Percentiles rank a stretch among this genome's conserved stretches.
Evolutionary conservation across 1,284 basidiomycete species (phyloP).

Genomic region (Cryptococcus wingfieldii): DNA sequence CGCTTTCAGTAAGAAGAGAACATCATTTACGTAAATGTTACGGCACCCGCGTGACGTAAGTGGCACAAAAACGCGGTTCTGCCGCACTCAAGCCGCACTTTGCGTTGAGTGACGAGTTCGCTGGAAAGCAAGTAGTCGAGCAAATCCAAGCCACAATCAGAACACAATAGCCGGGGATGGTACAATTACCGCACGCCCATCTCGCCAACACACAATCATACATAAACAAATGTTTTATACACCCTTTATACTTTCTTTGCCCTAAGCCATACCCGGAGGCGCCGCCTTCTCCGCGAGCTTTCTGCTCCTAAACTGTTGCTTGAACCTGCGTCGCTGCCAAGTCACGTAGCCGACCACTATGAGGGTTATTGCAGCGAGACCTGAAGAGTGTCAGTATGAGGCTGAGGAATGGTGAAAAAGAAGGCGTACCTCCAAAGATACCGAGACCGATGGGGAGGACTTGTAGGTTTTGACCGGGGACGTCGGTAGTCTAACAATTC

Average conservation of each 20-base stretch:
- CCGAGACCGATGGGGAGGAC: constrained; percentile 32
- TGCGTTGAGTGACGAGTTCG: neutral
- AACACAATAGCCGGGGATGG: too few relatives aligned
- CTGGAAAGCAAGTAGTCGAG: neutral
- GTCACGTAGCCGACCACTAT: constrained; percentile 24
- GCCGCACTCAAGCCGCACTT: too few relatives aligned
- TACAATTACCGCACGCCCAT: too few relatives aligned
- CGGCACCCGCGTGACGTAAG: neutral
- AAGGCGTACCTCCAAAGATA: constrained; percentile 24
- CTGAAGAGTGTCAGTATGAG: constrained; percentile 4
- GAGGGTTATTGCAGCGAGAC: constrained; percentile 21
- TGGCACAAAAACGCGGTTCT: too few relatives aligned
- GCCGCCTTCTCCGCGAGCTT: constrained; percentile 22
- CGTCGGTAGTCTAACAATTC: constrained; percentile 10
- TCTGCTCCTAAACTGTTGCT: constrained; percentile 19
- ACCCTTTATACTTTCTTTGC: too few relatives aligned
- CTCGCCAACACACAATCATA: too few relatives aligned
- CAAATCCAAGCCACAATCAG: too few relatives aligned
- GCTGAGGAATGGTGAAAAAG: neutral
- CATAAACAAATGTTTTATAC: too few relatives aligned
- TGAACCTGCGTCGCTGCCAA: constrained; percentile 24
- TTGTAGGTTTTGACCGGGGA: constrained; percentile 23
- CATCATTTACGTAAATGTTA: too few relatives aligned
- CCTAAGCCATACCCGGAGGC: constrained; percentile 9
- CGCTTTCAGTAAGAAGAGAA: too few relatives aligned